These are phyloP conservation scores for Plantago coronopus DNA, from an alignment of 305 asterid species.

Conservation along the genomic window DNA sequence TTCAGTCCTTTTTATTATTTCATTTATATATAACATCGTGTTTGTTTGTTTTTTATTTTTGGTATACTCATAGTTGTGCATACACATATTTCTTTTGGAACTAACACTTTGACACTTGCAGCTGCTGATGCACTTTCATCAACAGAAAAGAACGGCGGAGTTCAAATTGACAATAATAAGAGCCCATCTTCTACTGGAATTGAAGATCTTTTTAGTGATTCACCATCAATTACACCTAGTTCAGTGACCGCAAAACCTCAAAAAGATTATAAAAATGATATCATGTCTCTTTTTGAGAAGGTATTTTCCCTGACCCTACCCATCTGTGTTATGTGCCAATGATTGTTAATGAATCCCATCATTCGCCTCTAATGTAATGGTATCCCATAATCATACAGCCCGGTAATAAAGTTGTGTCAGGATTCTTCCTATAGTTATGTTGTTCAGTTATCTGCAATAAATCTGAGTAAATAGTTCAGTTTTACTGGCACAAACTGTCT, in stretches of 20 bases:
- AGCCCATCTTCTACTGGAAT: conserved; percentile 51
- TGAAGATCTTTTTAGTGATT: conserved; percentile 73
- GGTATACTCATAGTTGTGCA: conserved; percentile 3
- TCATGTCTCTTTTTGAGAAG: conserved; percentile 98
- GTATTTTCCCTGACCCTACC: conserved; percentile 43
- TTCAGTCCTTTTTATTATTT: neutral
- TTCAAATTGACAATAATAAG: conserved; percentile 43
- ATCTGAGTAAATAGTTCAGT: neutral
- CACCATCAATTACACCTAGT: conserved; percentile 54
- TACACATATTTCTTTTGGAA: conserved; percentile 24
- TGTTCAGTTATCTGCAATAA: neutral
- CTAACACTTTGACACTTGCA: conserved; percentile 35
- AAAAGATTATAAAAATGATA: conserved; percentile 79
- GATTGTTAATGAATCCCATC: neutral
- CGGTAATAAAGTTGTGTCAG: neutral
- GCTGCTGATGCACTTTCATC: conserved; percentile 64
- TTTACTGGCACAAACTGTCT: too few relatives aligned
- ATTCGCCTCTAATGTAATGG: neutral
- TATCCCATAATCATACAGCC: neutral
- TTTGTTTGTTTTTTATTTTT: conserved; percentile 11
- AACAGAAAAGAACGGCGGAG: conserved; percentile 37
- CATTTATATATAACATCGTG: neutral
- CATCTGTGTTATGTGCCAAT: too few relatives aligned
- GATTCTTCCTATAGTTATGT: neutral
- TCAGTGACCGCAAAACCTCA: conserved; percentile 45